Percentiles rank a stretch among this genome's conserved stretches.
These are phyloP conservation scores for Clohesyomyces aquaticus DNA, from an alignment of 495 filamentous ascomycete species.

Conservation along the genomic window DNA sequence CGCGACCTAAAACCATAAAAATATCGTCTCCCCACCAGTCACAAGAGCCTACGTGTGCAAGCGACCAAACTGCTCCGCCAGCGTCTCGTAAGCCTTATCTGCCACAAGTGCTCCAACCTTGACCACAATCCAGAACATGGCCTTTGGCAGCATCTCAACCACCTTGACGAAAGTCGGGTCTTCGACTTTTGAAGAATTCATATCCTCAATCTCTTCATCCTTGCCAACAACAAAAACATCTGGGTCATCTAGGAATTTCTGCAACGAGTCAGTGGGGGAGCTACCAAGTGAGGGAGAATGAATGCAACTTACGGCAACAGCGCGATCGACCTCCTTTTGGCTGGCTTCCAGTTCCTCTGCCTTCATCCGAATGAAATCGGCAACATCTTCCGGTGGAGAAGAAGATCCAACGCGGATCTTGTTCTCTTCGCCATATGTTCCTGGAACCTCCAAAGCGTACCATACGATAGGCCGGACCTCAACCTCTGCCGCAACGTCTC, in stretches of 20 bases:
- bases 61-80: background rate
- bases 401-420: conserved; percentile 1
- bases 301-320: conserved; percentile 13
- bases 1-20: too few species aligned
- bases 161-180: conserved; percentile 10
- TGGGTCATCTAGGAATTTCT: conserved; percentile 15
- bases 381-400: background rate
- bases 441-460: conserved; percentile 6
- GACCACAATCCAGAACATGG: conserved; percentile 8
- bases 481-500: background rate
- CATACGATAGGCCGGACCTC: background rate
- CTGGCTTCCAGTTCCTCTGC: conserved; percentile 11
- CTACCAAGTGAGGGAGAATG: background rate
- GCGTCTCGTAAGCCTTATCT: background rate
- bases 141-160: conserved; percentile 6
- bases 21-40: too few species aligned
- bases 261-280: background rate
- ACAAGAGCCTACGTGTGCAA: too few species aligned
- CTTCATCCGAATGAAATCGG: conserved; percentile 2
- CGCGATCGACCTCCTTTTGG: conserved; percentile 9
- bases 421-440: conserved; percentile 5
- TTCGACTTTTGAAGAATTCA: background rate
- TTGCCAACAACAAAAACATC: conserved; percentile 5
- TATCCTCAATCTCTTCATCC: background rate
- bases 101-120: background rate